Percentiles rank a stretch among this genome's conserved stretches.
Conservation (phyloP, 305 asterid species). For the Withania somnifera region DNA sequence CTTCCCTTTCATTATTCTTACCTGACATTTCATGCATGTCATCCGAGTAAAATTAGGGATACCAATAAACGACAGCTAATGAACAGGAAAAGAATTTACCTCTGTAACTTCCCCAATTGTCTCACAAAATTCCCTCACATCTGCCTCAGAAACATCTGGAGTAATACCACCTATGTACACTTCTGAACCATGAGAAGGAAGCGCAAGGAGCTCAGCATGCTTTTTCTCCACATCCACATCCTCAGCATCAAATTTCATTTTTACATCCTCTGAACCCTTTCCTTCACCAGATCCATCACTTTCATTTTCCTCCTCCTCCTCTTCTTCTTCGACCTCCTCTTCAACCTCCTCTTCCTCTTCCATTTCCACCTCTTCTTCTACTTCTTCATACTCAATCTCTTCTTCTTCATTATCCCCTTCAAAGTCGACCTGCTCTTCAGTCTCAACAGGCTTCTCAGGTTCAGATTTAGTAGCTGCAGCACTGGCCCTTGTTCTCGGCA, state of each 20-base stretch:
- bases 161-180: conserved; percentile 80
- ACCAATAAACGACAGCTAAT: not conserved
- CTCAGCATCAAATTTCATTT: conserved; percentile 47
- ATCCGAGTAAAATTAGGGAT: conserved; percentile 3
- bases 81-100: conserved; percentile 30
- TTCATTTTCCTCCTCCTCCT: conserved; percentile 30
- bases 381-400: conserved; percentile 83
- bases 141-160: conserved; percentile 63
- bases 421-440: conserved; percentile 61
- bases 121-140: conserved; percentile 60
- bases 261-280: conserved; percentile 32
- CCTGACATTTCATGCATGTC: conserved; percentile 37
- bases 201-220: conserved; percentile 80
- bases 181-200: conserved; percentile 95
- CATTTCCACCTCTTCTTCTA: conserved; percentile 75
- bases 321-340: conserved; percentile 51
- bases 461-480: conserved; percentile 47
- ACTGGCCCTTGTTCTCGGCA: conserved; percentile 75
- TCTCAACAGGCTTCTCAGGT: conserved; percentile 49
- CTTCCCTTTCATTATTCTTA: conserved; percentile 88
- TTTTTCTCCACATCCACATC: conserved; percentile 29
- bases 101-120: conserved; percentile 78
- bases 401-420: conserved; percentile 52
- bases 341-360: conserved; percentile 70
- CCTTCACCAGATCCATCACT: conserved; percentile 14